A percentile compares a stretch with the other conserved stretches of the same genome.
Conservation (phyloP, 225 moss, liverwort and hornwort species). For the Anthoceros angustus region DNA sequence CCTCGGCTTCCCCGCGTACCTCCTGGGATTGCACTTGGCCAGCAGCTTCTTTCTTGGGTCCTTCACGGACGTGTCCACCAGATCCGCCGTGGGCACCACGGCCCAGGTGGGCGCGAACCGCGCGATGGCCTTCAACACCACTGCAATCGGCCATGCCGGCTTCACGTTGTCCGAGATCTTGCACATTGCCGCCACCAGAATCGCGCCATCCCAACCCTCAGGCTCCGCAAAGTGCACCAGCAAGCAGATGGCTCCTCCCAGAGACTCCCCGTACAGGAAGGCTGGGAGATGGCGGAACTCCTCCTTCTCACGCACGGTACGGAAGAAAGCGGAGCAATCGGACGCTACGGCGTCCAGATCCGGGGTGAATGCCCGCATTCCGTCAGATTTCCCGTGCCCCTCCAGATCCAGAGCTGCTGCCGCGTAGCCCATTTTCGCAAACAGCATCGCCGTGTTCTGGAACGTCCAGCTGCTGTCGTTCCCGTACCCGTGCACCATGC, state of each 20-base stretch:
- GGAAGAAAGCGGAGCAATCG: not conserved
- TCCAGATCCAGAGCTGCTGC: not conserved
- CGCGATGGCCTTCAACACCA: not conserved
- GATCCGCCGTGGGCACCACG: not conserved
- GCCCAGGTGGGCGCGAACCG: not conserved
- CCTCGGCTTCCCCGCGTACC: conserved; percentile 5
- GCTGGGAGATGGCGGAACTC: not conserved
- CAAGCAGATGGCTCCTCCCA: not conserved
- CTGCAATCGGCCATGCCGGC: not conserved
- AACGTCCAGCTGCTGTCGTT: conserved; percentile 87
- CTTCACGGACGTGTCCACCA: conserved; percentile 1
- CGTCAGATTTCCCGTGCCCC: conserved; percentile 2
- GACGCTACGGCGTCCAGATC: not conserved
- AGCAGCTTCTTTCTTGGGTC: not conserved
- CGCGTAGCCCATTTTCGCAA: not conserved
- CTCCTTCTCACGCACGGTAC: not conserved
- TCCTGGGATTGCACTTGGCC: not conserved
- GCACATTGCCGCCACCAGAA: not conserved
- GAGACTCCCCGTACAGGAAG: conserved; percentile 1
- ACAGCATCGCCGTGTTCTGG: not conserved
- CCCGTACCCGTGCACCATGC: conserved; percentile 95
- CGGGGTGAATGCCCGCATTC: conserved; percentile 3
- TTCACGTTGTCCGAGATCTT: not conserved
- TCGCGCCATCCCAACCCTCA: not conserved
- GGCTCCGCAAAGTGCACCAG: not conserved